Evolutionary conservation across 257 asterid species (phyloP).

Genomic region (Solanum tarijense): DNA sequence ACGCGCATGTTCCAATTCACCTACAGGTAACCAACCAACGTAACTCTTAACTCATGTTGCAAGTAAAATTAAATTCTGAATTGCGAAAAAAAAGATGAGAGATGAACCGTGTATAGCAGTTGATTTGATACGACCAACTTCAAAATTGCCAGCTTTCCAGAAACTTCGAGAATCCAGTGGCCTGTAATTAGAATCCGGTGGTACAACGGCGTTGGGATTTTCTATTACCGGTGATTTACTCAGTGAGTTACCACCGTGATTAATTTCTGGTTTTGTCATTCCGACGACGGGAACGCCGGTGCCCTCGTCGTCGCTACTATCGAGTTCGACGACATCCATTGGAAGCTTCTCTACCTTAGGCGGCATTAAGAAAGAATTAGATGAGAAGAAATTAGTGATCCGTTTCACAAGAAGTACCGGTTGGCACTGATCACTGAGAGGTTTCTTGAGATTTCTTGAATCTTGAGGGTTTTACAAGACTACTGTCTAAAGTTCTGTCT

Average conservation of each 20-base stretch:
- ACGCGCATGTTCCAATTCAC: conserved; percentile 87
- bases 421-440: not conserved
- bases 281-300: conserved; percentile 1
- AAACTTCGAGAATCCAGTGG: conserved; percentile 63
- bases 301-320: conserved; percentile 67
- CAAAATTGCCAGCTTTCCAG: conserved; percentile 89
- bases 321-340: conserved; percentile 50
- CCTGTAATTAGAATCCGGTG: conserved; percentile 11
- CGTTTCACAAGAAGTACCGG: not conserved
- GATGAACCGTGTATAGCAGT: conserved; percentile 24
- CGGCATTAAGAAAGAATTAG: conserved; percentile 14
- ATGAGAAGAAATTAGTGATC: not conserved
- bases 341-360: conserved; percentile 24
- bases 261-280: not conserved
- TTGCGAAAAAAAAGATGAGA: not conserved
- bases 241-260: conserved; percentile 12
- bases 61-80: not conserved
- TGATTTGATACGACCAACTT: conserved; percentile 32
- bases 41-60: not conserved
- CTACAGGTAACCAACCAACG: conserved; percentile 12
- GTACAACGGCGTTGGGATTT: conserved; percentile 2
- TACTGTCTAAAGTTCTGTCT: not conserved
- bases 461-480: not conserved
- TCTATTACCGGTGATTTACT: conserved; percentile 20
- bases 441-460: not conserved